Evolutionary conservation across 2,329 filamentous ascomycete genomes (phyloP), one percentile per base, ranked within the genome.

Genomic region (Ceratocystis destructans): DNA sequence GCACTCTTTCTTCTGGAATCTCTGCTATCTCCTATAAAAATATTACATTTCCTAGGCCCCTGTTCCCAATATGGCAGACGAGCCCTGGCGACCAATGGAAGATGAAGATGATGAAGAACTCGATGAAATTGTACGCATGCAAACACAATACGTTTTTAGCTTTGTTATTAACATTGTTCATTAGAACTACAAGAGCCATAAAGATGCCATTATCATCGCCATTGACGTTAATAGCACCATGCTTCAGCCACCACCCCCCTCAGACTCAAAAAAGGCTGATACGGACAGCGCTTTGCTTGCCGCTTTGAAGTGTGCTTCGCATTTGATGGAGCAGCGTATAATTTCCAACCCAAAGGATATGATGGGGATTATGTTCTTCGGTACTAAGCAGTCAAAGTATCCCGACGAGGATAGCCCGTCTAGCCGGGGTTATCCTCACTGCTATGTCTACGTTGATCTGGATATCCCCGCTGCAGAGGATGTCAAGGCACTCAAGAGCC

Each of bases 151-250:
- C n/a, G 41, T 4, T 4, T 2, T 8, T 53, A 5, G 7, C n/a
- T 48, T 61, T 22, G 41, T 69, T 22, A 25, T 44, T 67, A 57
- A 67, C 55, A 33, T 15, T 12, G 5, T 37, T 20, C 66, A 53
- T 10, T 71, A 93, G 90, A 87, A 85, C 75, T 99, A 94, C 79
- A 95, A 92, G 78, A 82, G 87, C 0, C 87, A 92, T 73, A 96
- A 96, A 77, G 94, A 99, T 85, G 94, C 94, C n/a, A 83, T 97
- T n/a, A 81, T 99, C 28, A 93, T 99, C 74, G 93, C 91, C 15
- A 96, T 99, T 72, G 88, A 97, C 72, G 82, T 97, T 73, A 96
- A 89, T 79, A 77, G 84, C 46, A 91, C 90, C 0, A 99, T 97
- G 93, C 79, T 97, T 69, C 78, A 79, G 70, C 78, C 78, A 53